Percentiles rank a stretch among this genome's conserved stretches.
Conservation (phyloP, 345 rosid species). For the Crucihimalaya himalaica region DNA sequence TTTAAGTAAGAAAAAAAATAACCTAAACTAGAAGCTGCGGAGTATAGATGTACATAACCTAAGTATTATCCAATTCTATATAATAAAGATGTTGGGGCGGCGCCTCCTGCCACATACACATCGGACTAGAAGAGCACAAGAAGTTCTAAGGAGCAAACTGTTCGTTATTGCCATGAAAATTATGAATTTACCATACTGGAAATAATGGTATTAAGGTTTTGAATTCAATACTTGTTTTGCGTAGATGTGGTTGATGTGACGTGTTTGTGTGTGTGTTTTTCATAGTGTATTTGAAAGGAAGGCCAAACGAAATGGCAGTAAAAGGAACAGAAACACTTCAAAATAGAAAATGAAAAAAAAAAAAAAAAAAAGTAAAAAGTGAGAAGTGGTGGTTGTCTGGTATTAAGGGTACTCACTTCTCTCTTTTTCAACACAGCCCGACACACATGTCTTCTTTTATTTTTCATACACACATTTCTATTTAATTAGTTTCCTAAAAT, state of each 20-base stretch:
- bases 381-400: constrained; percentile 47
- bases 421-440: constrained; percentile 48
- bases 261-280: background rate
- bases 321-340: constrained; percentile 28
- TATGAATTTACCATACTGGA: constrained; percentile 13
- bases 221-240: constrained; percentile 15
- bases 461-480: constrained; percentile 35
- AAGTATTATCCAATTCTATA: background rate
- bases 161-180: background rate
- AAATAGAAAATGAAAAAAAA: background rate
- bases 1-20: background rate
- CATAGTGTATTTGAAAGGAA: constrained; percentile 9
- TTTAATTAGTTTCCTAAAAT: constrained; percentile 8
- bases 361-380: background rate
- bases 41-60: background rate
- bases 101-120: constrained; percentile 17
- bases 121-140: background rate
- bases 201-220: constrained; percentile 18
- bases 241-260: constrained; percentile 35
- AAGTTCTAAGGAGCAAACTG: background rate
- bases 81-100: constrained; percentile 20
- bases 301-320: constrained; percentile 12
- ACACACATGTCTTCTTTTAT: constrained; percentile 45
- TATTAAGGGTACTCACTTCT: constrained; percentile 46
- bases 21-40: constrained; percentile 18